Base-by-base conservation (phyloP, 2,329 filamentous ascomycete genomes). In the Cladophialophora psammophila region DNA sequence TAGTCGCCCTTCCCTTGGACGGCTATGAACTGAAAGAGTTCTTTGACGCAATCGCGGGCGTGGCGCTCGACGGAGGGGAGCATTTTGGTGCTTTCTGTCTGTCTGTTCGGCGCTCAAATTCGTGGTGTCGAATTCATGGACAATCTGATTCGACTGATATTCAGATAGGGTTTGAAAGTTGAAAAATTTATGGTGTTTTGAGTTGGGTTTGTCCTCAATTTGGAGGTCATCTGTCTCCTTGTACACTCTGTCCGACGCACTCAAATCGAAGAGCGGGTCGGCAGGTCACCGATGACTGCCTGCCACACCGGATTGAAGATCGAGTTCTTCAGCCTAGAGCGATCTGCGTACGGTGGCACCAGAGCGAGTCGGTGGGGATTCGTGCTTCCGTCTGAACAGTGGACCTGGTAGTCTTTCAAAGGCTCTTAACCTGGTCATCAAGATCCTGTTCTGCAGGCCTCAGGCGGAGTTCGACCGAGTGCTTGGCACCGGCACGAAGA, bases 1-100 rank as follows among this genome's bases (percentile, higher is more conserved):
- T 77, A 78, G 53, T 78, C 76, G 1, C 72, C 73, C 59, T 77
- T 72, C 13, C 76, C 76, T 69, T 76, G 75, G n/a, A 69, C 71
- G 36, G 71, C 42, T 55, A 76, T 69, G 60, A 75, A 74, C 8
- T 58, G 56, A 57, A 76, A 75, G 10, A 76, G 69, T 45, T 69
- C 69, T 13, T 65, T 60, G 58, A 75, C 69, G 34, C 69, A 72
- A n/a, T 62, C 40, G 40, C 64, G 61, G 1, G 72, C 66, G 59
- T 74, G 68, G 34, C 64, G 53, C 40, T 74, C 67, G 18, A 75
- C 66, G 2, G 69, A 71, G 34, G 64, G 31, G 7, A 73, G 56
- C 52, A 61, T 59, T 59, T 52, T 67, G 8, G 1, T 9, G 3
- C 12, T 42, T 32, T 34, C 12, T 55, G 5, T 20, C 32, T 31